A percentile compares a stretch with the other conserved stretches of the same genome.
Evolutionary conservation across 805 yeast genomes (phyloP).

Genomic region (Diddensiella santjacobensis): DNA sequence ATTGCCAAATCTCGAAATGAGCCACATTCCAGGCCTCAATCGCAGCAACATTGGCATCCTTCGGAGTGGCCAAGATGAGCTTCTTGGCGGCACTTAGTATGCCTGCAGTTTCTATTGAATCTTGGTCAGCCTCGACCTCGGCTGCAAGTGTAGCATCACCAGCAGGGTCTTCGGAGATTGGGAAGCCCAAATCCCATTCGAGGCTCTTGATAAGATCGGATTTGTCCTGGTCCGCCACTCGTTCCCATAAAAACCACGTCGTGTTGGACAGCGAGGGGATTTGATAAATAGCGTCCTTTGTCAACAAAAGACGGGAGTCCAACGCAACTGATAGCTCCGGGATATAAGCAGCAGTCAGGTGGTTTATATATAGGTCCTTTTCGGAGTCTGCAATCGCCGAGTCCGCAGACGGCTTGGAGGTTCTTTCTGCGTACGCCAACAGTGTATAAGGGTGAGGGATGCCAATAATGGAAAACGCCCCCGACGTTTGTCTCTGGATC

Average conservation of each 20-base stretch:
- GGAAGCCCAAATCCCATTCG: conserved; percentile 23
- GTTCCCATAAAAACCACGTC: conserved; percentile 22
- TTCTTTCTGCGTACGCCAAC: conserved; percentile 12
- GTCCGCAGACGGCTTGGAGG: conserved; percentile 9
- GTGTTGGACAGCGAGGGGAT: conserved; percentile 12
- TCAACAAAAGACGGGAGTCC: conserved; percentile 14
- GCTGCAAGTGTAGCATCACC: not conserved
- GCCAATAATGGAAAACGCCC: conserved; percentile 16
- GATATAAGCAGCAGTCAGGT: conserved; percentile 16
- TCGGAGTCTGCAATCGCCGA: conserved; percentile 9
- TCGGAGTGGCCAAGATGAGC: not conserved
- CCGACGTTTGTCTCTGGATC: conserved; percentile 8
- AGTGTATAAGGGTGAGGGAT: conserved; percentile 21
- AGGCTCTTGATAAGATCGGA: conserved; percentile 5
- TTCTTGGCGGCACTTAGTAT: not conserved
- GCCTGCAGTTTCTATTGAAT: not conserved
- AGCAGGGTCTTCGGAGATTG: not conserved
- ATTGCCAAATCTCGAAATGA: conserved; percentile 24
- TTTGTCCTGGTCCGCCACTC: conserved; percentile 4
- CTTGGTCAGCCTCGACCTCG: not conserved
- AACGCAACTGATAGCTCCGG: conserved; percentile 14
- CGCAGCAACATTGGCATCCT: conserved; percentile 4
- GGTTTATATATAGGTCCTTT: conserved; percentile 12
- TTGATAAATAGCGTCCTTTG: conserved; percentile 21
- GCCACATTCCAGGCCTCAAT: conserved; percentile 23